These are phyloP conservation scores for Davidsoniella australis DNA, from an alignment of 2,329 filamentous ascomycete species.

Conservation along the genomic window DNA sequence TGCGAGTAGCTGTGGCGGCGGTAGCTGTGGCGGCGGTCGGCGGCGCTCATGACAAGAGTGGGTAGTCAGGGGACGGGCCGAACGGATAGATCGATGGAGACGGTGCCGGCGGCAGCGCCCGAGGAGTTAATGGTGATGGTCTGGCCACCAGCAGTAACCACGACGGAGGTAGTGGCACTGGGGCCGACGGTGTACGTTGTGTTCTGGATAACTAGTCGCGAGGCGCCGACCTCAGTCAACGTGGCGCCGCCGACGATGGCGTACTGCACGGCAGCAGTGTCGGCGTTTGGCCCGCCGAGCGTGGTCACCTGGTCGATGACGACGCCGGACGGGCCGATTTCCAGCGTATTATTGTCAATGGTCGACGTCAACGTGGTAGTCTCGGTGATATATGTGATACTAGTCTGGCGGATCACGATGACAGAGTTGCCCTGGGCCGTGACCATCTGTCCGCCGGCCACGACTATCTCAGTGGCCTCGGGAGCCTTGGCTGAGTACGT, in stretches of 20 bases:
- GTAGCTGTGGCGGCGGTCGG: slow-evolving; percentile 17
- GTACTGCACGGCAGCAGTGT: slow-evolving; percentile 22
- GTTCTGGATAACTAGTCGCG: slow-evolving; percentile 31
- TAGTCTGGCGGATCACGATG: slow-evolving; percentile 26
- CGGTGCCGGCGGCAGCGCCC: slow-evolving; percentile 30
- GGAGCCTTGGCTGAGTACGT: slow-evolving; percentile 20
- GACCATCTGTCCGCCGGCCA: slow-evolving; percentile 31
- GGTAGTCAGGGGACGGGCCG: too few species aligned
- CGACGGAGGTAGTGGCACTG: slow-evolving; percentile 26
- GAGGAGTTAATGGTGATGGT: slow-evolving; percentile 33
- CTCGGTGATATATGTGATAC: slow-evolving; percentile 27
- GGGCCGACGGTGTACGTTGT: slow-evolving; percentile 35
- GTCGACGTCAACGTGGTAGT: slow-evolving; percentile 21
- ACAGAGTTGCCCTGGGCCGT: slow-evolving; percentile 26
- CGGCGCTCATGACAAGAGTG: slow-evolving; percentile 20
- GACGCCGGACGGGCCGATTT: slow-evolving; percentile 30
- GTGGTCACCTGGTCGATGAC: slow-evolving; percentile 22
- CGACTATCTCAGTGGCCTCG: slow-evolving; percentile 25
- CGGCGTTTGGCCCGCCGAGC: slow-evolving; percentile 26
- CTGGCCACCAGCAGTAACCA: slow-evolving; percentile 25
- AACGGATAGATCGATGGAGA: slow-evolving; percentile 30
- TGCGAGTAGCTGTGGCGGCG: neutral
- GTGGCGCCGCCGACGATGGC: slow-evolving; percentile 36
- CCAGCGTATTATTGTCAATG: slow-evolving; percentile 33
- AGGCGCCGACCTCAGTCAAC: slow-evolving; percentile 31